Conservation (phyloP, 495 filamentous ascomycete genomes). For the Penicillium alfredii region DNA sequence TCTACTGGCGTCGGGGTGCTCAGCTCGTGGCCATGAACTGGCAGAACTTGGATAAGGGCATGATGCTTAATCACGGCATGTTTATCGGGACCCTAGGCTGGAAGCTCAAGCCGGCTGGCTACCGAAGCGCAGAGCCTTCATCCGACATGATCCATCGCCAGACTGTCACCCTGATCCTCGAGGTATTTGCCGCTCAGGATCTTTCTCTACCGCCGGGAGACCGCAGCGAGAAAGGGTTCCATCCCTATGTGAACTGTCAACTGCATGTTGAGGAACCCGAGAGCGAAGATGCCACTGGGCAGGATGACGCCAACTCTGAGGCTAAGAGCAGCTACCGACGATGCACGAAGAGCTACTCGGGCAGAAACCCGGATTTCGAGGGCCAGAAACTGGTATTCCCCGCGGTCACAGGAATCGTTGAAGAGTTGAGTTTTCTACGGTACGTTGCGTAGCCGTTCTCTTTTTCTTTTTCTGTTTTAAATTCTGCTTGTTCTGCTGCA, state of each 20-base stretch:
- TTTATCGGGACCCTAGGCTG: slow-evolving; percentile 76
- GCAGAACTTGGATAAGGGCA: slow-evolving; percentile 84
- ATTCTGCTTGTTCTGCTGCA: neutral
- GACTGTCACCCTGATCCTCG: slow-evolving; percentile 42
- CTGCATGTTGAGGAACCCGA: slow-evolving; percentile 66
- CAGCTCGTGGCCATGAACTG: slow-evolving; percentile 94
- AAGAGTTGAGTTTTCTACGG: slow-evolving; percentile 76
- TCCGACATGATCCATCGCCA: slow-evolving; percentile 18
- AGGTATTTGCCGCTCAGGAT: slow-evolving; percentile 48
- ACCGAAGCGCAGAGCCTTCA: slow-evolving; percentile 37
- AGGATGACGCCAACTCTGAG: slow-evolving; percentile 36
- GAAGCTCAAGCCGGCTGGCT: slow-evolving; percentile 74
- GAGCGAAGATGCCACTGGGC: slow-evolving; percentile 10
- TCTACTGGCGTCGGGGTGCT: slow-evolving; percentile 83
- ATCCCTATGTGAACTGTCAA: slow-evolving; percentile 75
- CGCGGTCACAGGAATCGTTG: slow-evolving; percentile 57
- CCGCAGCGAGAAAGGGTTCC: slow-evolving; percentile 54
- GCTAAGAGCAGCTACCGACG: slow-evolving; percentile 62
- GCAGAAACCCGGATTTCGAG: slow-evolving; percentile 64
- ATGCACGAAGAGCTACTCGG: slow-evolving; percentile 54
- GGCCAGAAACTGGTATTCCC: slow-evolving; percentile 58
- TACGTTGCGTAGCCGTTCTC: slow-evolving; percentile 29
- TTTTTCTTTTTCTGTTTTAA: slow-evolving; percentile 2
- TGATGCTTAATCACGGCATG: slow-evolving; percentile 96
- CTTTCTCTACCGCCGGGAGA: slow-evolving; percentile 45